Conservation (phyloP, 805 yeast species). For the Yamadazyma tumulicola region DNA sequence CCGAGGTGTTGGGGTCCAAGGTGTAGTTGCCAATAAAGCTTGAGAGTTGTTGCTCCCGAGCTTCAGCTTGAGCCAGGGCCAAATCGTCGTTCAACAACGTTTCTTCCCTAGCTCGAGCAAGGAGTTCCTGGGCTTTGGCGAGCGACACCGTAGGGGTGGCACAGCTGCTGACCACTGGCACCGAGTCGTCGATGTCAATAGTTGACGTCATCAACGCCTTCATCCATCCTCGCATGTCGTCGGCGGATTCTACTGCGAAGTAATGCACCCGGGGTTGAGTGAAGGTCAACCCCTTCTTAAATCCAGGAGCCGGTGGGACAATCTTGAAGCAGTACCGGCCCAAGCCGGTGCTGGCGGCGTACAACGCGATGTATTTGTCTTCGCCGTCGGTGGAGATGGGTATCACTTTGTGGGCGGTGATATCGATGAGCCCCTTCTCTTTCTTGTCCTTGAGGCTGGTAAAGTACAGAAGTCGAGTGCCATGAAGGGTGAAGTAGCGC, state of each 20-base stretch:
- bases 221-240: slow-evolving; percentile 94
- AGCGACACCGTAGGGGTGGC: slow-evolving; percentile 93
- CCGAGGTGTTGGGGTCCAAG: slow-evolving; percentile 23
- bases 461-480: slow-evolving; percentile 89
- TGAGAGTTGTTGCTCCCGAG: slow-evolving; percentile 14
- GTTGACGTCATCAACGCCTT: slow-evolving; percentile 93
- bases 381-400: slow-evolving; percentile 50
- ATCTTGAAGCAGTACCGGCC: slow-evolving; percentile 92
- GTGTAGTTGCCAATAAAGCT: slow-evolving; percentile 14
- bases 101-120: slow-evolving; percentile 78
- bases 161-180: slow-evolving; percentile 89
- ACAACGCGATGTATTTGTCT: slow-evolving; percentile 78
- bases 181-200: slow-evolving; percentile 89
- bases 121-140: slow-evolving; percentile 79
- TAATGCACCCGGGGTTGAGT: slow-evolving; percentile 95
- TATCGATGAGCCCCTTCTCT: slow-evolving; percentile 92
- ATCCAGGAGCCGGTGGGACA: slow-evolving; percentile 97
- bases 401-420: slow-evolving; percentile 88
- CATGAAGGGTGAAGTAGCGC: slow-evolving; percentile 82
- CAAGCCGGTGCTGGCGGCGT: slow-evolving; percentile 90
- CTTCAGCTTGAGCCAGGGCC: no score
- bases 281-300: slow-evolving; percentile 89
- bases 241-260: slow-evolving; percentile 89
- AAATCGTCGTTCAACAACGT: slow-evolving; percentile 37
- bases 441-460: slow-evolving; percentile 70